A percentile compares a stretch with the other conserved stretches of the same genome.
phyloP scores from a whole-genome alignment of 2,329 filamentous ascomycete genomes.

The Cercospora nicotianae region DNA sequence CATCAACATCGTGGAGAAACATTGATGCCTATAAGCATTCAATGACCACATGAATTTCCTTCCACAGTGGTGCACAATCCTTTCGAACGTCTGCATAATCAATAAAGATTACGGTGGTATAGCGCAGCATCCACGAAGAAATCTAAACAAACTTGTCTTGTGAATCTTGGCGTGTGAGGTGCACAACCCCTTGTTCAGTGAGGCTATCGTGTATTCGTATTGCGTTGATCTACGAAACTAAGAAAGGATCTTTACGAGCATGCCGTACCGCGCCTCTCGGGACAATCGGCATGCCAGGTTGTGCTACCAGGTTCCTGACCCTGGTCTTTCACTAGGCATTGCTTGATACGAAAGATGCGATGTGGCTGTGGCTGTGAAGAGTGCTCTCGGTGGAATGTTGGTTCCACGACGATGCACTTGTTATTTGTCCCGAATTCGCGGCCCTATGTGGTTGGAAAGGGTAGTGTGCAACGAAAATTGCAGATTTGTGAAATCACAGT shows the following conservation, averaged over 20 bases:
- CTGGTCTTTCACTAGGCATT: background rate
- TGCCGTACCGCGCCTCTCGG: background rate
- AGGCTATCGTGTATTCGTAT: background rate
- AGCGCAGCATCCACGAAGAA: background rate
- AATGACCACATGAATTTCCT: background rate
- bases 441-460: background rate
- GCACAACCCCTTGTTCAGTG: background rate
- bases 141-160: background rate
- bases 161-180: background rate
- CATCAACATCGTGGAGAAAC: background rate
- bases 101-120: background rate
- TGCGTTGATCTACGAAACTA: background rate
- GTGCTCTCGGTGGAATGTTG: background rate
- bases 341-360: background rate
- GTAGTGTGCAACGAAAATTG: background rate
- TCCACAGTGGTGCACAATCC: background rate
- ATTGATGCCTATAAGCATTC: background rate
- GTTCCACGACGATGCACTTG: background rate
- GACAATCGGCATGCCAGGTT: background rate
- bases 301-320: background rate
- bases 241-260: background rate
- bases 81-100: background rate
- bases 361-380: background rate
- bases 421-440: background rate
- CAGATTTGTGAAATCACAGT: background rate